Base-by-base conservation (phyloP, 148 eudicot genomes). In the Chenopodium formosanum region DNA sequence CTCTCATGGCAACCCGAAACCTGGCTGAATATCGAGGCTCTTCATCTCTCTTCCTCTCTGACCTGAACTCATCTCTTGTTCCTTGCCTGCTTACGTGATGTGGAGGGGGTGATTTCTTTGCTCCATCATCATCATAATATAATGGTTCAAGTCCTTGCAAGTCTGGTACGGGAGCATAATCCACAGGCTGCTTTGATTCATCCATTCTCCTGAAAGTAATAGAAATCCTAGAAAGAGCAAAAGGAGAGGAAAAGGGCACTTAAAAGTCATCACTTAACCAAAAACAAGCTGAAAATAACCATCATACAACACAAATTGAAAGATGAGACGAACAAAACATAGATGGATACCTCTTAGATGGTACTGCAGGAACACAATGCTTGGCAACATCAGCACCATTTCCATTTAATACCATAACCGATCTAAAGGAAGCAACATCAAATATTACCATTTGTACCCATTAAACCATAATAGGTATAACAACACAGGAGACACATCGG, bases 311-410 rank as follows among this genome's bases (percentile, higher is more conserved):
- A 72, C 27, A 20, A 20, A 29, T 44, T 11, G 11, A 58, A 46
- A 73, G 37, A n/a, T 37, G 50, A 74, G 19, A 47, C 65, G 22
- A 46, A 65, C 73, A 82, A 9, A 70, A 40, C 70, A 58, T 5
- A 53, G 34, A 10, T 37, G n/a, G 6, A 27, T 79, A 88, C 90
- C 90, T 86, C 79, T 84, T 88, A 13, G 81, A 75, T 77, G 90
- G 90, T 75, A 88, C 90, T n/a, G 88, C 90, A 70, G 90, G 90
- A 31, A 88, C 87, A 73, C 90, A 88, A 86, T 88, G 90, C 84
- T 88, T 88, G 31, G 90, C 88, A 32, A 88, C 82, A 80, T 88
- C 87, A 80, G 90, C 90, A 63, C 90, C 90, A 58, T 88, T 88
- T 63, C 87, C 90, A 31, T 86, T 86, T 70, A 88, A 82, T 32